These are phyloP conservation scores for Colletotrichum brevisporum DNA, from an alignment of 2,329 filamentous ascomycete species.

Conservation along the genomic window DNA sequence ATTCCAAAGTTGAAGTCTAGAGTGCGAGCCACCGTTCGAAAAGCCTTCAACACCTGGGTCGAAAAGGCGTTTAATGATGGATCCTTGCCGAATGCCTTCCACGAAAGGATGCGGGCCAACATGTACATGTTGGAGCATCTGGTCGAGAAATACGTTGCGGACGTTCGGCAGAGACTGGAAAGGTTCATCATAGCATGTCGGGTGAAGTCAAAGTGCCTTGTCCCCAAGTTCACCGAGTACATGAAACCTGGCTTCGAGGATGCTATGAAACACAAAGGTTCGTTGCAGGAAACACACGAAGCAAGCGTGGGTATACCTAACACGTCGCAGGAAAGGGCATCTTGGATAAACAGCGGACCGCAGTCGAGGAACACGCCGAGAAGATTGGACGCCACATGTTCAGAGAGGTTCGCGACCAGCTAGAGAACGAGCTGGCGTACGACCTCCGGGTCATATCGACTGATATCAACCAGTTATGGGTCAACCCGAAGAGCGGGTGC, in stretches of 20 bases:
- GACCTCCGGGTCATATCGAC: not conserved
- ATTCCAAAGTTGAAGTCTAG: not conserved
- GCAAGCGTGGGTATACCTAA: not conserved
- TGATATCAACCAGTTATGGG: not conserved
- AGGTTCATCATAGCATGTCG: not conserved
- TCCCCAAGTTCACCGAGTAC: not conserved
- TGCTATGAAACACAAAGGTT: constrained; percentile 9
- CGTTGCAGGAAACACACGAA: not conserved
- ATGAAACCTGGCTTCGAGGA: constrained; percentile 24
- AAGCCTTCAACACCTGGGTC: not conserved
- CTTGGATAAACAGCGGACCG: not conserved
- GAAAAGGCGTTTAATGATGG: not conserved
- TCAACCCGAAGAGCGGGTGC: not conserved
- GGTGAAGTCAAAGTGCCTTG: not conserved
- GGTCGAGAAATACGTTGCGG: not conserved
- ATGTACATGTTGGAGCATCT: constrained; percentile 9
- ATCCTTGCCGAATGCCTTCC: not conserved
- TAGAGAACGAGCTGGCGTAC: not conserved
- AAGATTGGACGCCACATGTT: constrained; percentile 6
- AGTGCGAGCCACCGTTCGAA: not conserved
- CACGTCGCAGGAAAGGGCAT: constrained; percentile 3
- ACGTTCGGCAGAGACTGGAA: not conserved
- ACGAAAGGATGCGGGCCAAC: constrained; percentile 1
- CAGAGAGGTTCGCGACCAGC: not conserved
- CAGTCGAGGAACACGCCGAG: not conserved